phyloP scores from a whole-genome alignment of 1,139 yeast genomes.

The Nadsonia commutata region DNA sequence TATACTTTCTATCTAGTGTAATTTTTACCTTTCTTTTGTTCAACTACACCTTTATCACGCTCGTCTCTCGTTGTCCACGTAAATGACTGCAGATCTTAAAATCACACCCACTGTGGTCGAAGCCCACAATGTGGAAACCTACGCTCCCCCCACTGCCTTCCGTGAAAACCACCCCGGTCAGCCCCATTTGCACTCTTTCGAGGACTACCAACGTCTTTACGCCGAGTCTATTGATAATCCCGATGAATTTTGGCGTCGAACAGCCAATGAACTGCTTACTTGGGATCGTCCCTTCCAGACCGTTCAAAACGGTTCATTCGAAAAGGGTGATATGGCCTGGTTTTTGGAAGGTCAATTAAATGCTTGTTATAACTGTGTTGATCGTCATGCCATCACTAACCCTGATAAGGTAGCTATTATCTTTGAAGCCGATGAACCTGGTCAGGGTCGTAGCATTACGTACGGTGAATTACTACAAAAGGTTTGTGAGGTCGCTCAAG shows the following conservation, averaged over 20 bases:
- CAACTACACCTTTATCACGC: too few relatives aligned
- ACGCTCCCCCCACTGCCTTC: neutral
- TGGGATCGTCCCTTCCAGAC: constrained; percentile 79
- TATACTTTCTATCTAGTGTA: too few relatives aligned
- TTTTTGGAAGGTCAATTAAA: constrained; percentile 86
- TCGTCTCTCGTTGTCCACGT: too few relatives aligned
- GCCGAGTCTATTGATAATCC: constrained; percentile 69
- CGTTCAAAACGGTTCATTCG: constrained; percentile 54
- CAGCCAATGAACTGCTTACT: constrained; percentile 61
- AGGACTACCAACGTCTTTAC: constrained; percentile 64
- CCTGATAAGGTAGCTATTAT: constrained; percentile 81
- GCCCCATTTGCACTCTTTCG: constrained; percentile 32
- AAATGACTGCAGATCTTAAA: neutral
- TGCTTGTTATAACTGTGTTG: constrained; percentile 92
- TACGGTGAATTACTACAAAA: constrained; percentile 77
- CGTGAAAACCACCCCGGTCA: constrained; percentile 6
- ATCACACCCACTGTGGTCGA: neutral
- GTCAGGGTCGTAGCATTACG: constrained; percentile 53
- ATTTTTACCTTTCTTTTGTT: too few relatives aligned
- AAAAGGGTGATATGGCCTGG: constrained; percentile 81
- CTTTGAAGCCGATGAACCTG: constrained; percentile 90
- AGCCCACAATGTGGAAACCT: neutral
- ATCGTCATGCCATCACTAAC: constrained; percentile 77
- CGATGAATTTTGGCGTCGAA: constrained; percentile 66
- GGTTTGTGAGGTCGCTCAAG: constrained; percentile 81